These are phyloP conservation scores for Amylocarpus encephaloides DNA, from an alignment of 2,329 filamentous ascomycete species.

Conservation along the genomic window DNA sequence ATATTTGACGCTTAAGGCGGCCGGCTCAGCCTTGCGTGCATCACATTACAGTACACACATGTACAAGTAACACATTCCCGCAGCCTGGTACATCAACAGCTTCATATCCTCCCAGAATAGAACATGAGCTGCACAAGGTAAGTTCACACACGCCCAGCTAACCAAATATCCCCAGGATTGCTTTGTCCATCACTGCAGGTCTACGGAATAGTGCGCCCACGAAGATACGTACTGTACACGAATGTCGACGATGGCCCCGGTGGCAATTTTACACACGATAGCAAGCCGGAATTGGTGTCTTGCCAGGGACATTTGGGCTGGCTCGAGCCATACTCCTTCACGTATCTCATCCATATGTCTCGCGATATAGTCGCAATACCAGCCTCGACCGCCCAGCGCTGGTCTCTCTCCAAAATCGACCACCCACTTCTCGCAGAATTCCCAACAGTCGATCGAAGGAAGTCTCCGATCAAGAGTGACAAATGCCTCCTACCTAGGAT, in stretches of 20 bases:
- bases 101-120: no score
- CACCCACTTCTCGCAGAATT: slow-evolving; percentile 25
- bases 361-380: slow-evolving; percentile 25
- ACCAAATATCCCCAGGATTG: no score
- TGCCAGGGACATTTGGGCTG: slow-evolving; percentile 25
- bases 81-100: background rate
- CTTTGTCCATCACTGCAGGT: no score
- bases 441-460: slow-evolving; percentile 16
- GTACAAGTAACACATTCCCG: no score
- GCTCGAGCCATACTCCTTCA: slow-evolving; percentile 26
- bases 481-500: slow-evolving; percentile 23
- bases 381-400: slow-evolving; percentile 12
- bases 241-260: no score
- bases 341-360: slow-evolving; percentile 25
- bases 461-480: slow-evolving; percentile 15
- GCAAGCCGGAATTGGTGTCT: slow-evolving; percentile 7
- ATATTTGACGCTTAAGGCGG: no score
- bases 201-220: no score
- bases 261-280: background rate
- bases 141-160: background rate
- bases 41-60: background rate
- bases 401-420: slow-evolving; percentile 23
- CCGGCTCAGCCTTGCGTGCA: background rate
- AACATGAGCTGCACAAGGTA: background rate
- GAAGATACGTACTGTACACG: no score